A percentile compares a stretch with the other conserved stretches of the same genome.
Evolutionary conservation across 768 basidiomycete species (phyloP).

Genomic region (Suillus brevipes): DNA sequence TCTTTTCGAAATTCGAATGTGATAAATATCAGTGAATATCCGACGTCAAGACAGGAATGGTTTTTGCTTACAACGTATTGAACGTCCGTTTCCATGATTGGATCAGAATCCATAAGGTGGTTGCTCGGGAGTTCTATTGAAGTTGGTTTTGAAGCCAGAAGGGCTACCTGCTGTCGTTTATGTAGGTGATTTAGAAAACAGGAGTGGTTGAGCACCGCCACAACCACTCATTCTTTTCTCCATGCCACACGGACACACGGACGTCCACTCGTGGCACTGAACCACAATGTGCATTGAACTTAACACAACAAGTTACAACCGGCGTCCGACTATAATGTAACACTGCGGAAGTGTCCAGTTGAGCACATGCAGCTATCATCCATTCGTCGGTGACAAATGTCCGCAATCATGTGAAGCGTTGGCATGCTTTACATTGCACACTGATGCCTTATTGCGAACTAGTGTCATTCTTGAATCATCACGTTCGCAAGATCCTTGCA

Average conservation of each 20-base stretch:
- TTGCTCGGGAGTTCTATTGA: neutral
- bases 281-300: neutral
- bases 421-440: neutral
- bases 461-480: neutral
- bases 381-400: neutral
- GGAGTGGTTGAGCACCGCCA: neutral
- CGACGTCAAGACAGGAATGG: neutral
- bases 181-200: neutral
- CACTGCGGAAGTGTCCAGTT: neutral
- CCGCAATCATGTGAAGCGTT: neutral
- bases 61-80: constrained; percentile 2
- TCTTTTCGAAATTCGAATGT: neutral
- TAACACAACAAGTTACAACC: neutral
- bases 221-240: neutral
- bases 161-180: neutral
- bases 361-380: neutral
- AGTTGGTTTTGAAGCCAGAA: neutral
- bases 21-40: neutral
- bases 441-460: neutral
- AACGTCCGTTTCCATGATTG: neutral
- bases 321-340: neutral
- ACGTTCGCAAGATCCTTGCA: neutral
- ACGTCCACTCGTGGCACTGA: neutral
- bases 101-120: neutral
- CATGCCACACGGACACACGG: neutral